These are phyloP conservation scores for Sporisorium exsertum DNA, from an alignment of 1,284 basidiomycete species.

Conservation along the genomic window DNA sequence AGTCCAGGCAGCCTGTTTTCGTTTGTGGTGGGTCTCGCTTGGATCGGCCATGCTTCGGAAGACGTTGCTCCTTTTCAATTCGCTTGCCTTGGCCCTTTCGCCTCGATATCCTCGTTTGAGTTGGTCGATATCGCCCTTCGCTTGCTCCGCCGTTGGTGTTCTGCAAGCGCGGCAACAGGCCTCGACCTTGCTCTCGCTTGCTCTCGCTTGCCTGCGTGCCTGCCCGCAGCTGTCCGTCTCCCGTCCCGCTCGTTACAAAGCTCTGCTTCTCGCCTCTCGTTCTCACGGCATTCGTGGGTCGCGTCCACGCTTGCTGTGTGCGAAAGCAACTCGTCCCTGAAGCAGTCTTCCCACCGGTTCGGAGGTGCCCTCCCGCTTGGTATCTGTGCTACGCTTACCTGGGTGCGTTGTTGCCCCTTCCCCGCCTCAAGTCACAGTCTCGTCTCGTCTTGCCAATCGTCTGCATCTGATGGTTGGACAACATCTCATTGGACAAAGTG, in stretches of 20 bases:
- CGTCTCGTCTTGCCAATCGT: slow-evolving; percentile 5
- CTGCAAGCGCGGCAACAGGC: not conserved
- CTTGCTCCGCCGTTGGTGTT: not conserved
- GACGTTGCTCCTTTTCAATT: slow-evolving; percentile 47
- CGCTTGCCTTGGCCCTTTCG: slow-evolving; percentile 8
- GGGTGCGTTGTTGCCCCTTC: not conserved
- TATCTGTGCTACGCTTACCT: not conserved
- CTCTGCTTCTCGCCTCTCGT: not conserved
- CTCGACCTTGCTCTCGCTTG: slow-evolving; percentile 5
- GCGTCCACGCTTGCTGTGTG: not conserved
- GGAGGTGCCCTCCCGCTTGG: slow-evolving; percentile 11
- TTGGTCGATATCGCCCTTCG: not conserved
- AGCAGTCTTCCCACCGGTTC: slow-evolving; percentile 30
- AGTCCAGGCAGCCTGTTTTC: not conserved
- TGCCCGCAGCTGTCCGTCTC: not conserved
- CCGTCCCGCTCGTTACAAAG: not conserved
- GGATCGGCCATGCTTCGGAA: slow-evolving; percentile 34
- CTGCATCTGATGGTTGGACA: not conserved
- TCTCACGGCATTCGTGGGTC: slow-evolving; percentile 4
- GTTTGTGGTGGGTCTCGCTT: not conserved
- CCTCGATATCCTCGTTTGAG: too few relatives aligned
- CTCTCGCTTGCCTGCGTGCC: too few relatives aligned
- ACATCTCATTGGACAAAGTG: slow-evolving; percentile 18
- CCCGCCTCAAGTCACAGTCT: not conserved
- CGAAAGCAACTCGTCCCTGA: not conserved